Evolutionary conservation across 2,329 filamentous ascomycete species (phyloP), one percentile per base, ranked within the genome.

Genomic region (Beauveria scarabaeidicola): DNA sequence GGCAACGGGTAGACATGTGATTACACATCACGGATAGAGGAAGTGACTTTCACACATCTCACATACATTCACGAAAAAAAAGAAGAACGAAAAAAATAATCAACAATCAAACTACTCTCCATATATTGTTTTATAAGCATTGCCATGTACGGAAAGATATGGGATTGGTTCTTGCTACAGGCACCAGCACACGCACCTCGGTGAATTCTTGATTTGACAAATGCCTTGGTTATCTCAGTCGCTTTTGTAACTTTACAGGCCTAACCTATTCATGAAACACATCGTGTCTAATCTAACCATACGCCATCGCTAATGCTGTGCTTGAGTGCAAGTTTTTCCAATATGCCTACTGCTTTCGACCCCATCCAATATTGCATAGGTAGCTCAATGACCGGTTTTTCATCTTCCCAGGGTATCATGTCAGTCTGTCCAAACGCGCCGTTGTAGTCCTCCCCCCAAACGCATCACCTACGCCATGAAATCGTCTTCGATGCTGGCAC

Each of bases 401-500:
- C 5, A 11, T 36, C 32, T 36, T 13, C 11, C 11, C 32, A 44
- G 43, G 52, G 40, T 46, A 60, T 56, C 57, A 52, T 60, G 19
- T 32, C 55, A 27, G 19, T 52, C 15, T 13, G 9, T 46, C 10
- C 29, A 40, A 29, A 50, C 61, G 46, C 48, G 52, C 15, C 15
- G 6, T 7, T 23, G 43, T 21, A 46, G 43, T 23, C 46, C 17
- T 21, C 43, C 29, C 6, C 23, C 8, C 9, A 5, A 17, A 25
- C 23, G 5, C 15, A 7, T 41, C 41, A n/a, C 11, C 66, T 62
- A 77, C 43, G 71, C 74, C 76, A 78, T 78, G 19, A 78, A 78
- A 61, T 76, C 72, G 46, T 79, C 76, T 61, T 77, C 76, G 17
- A 76, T 68, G 55, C 69, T 74, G 11, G 62, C 66, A 63, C 69